Conservation (phyloP, 371 early-diverging fungal genomes). For the Apophysomyces sp. region DNA sequence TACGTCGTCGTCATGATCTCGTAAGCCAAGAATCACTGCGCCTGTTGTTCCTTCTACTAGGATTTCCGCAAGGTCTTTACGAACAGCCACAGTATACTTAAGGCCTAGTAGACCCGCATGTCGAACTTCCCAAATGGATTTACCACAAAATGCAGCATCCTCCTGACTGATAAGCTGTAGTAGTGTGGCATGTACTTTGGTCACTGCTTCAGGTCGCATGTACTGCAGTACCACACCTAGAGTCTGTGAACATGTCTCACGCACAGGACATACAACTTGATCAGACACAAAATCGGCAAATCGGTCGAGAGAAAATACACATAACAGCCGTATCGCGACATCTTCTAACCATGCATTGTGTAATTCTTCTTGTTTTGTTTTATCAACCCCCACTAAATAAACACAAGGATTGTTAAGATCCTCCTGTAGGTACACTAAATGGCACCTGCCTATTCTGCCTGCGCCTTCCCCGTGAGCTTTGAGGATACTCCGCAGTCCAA, state of each 20-base stretch:
- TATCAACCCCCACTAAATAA: slow-evolving; percentile 39
- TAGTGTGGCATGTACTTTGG: slow-evolving; percentile 56
- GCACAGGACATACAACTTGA: slow-evolving; percentile 93
- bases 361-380: slow-evolving; percentile 58
- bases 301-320: slow-evolving; percentile 93
- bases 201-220: slow-evolving; percentile 55
- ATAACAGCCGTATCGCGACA: slow-evolving; percentile 81
- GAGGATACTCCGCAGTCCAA: slow-evolving; percentile 88
- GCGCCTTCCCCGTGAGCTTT: slow-evolving; percentile 87
- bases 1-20: slow-evolving; percentile 92
- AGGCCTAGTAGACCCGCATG: slow-evolving; percentile 95
- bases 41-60: slow-evolving; percentile 63
- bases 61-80: slow-evolving; percentile 77
- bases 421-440: not conserved
- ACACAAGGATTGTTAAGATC: not conserved
- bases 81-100: slow-evolving; percentile 92
- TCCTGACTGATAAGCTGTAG: slow-evolving; percentile 61
- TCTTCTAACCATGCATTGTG: slow-evolving; percentile 88
- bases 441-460: slow-evolving; percentile 59
- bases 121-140: slow-evolving; percentile 88
- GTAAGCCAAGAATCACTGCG: slow-evolving; percentile 59
- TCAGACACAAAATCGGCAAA: slow-evolving; percentile 97
- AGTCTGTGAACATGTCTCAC: slow-evolving; percentile 95
- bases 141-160: slow-evolving; percentile 40
- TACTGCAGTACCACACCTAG: slow-evolving; percentile 83